Evolutionary conservation across 495 filamentous ascomycete species (phyloP).

Genomic region (Penicillium simplicissimum): DNA sequence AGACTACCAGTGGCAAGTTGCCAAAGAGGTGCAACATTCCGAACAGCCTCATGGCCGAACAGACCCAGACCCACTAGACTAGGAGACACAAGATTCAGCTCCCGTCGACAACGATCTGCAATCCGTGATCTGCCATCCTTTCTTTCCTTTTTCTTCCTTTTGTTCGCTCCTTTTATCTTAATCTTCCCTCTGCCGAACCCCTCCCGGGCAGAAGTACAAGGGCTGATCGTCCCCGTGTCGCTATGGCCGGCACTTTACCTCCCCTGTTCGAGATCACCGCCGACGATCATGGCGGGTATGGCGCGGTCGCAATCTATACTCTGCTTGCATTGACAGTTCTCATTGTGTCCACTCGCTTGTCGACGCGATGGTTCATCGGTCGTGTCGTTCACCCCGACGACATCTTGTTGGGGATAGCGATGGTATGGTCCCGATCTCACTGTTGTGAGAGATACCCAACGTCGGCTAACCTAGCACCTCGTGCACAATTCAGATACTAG

Average conservation of each 20-base stretch:
- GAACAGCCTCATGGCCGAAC: background rate
- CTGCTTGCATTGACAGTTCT: slow-evolving; percentile 25
- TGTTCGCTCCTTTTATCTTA: background rate
- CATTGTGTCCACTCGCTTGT: slow-evolving; percentile 27
- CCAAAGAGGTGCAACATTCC: no score
- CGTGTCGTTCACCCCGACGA: slow-evolving; percentile 30
- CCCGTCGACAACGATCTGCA: background rate
- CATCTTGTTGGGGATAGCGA: slow-evolving; percentile 22
- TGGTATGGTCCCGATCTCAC: slow-evolving; percentile 13
- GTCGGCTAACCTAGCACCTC: background rate
- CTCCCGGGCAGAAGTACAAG: slow-evolving; percentile 2
- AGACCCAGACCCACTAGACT: slow-evolving; percentile 1
- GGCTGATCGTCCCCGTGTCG: background rate
- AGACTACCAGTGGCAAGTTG: no score
- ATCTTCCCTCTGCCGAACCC: background rate
- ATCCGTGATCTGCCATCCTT: slow-evolving; percentile 19
- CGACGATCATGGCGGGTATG: slow-evolving; percentile 33
- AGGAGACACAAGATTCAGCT: slow-evolving; percentile 3
- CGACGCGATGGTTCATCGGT: slow-evolving; percentile 31
- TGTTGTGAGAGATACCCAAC: background rate
- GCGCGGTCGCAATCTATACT: slow-evolving; percentile 30
- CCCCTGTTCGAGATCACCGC: slow-evolving; percentile 33
- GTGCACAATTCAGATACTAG: slow-evolving; percentile 16
- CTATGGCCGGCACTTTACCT: slow-evolving; percentile 29
- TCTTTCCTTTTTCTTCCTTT: background rate